Conservation (phyloP, 2,329 filamentous ascomycete species). For the Pseudopithomyces maydicus region DNA sequence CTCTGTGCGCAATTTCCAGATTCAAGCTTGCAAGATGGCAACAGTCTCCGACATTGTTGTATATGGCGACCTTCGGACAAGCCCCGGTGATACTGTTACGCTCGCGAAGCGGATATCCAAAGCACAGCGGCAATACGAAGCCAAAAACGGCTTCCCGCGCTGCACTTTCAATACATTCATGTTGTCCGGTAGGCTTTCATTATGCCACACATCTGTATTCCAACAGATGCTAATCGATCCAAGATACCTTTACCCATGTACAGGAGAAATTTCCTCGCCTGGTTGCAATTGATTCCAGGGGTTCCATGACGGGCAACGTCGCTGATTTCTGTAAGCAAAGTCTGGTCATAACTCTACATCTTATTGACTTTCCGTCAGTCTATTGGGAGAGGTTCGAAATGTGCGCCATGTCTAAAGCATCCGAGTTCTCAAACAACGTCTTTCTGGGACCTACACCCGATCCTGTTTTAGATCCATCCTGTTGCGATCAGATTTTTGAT, state of each 20-base stretch:
- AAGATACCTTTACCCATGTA: slow-evolving; percentile 53
- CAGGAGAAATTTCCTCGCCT: slow-evolving; percentile 72
- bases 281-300: slow-evolving; percentile 75
- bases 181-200: slow-evolving; percentile 57
- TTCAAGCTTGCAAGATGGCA: slow-evolving; percentile 87
- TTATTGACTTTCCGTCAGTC: slow-evolving; percentile 49
- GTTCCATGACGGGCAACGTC: slow-evolving; percentile 74
- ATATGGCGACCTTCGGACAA: slow-evolving; percentile 75
- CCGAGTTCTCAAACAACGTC: slow-evolving; percentile 87
- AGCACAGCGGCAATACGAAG: slow-evolving; percentile 77
- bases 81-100: slow-evolving; percentile 68
- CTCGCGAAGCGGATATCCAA: slow-evolving; percentile 68
- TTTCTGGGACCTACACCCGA: slow-evolving; percentile 90
- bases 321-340: slow-evolving; percentile 74
- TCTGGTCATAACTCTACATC: background rate
- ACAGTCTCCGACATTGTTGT: slow-evolving; percentile 90
- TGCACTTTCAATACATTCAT: slow-evolving; percentile 85
- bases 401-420: slow-evolving; percentile 88
- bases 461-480: slow-evolving; percentile 53
- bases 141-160: slow-evolving; percentile 61
- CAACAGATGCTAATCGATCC: slow-evolving; percentile 11
- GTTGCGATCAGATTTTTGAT: slow-evolving; percentile 68
- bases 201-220: background rate
- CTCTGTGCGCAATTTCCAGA: slow-evolving; percentile 96
- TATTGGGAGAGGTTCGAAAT: slow-evolving; percentile 89